A percentile compares a stretch with the other conserved stretches of the same genome.
phyloP scores from a whole-genome alignment of 2,329 filamentous ascomycete species.

The Penicillium vulpinum region DNA sequence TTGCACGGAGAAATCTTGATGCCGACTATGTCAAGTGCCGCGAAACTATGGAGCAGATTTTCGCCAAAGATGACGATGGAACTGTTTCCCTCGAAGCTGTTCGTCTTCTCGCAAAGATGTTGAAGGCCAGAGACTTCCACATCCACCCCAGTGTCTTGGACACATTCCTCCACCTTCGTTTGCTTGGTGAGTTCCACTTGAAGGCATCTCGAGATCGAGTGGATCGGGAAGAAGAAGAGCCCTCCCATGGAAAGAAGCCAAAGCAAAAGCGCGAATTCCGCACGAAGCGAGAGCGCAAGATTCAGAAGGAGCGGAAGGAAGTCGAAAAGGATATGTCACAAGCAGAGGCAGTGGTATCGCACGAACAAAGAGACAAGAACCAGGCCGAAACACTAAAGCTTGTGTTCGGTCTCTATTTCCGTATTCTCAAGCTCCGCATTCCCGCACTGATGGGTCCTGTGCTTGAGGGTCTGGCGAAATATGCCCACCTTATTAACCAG shows the following conservation, averaged over 20 bases:
- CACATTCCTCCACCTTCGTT: slow-evolving; percentile 82
- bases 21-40: slow-evolving; percentile 75
- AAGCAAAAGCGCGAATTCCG: slow-evolving; percentile 81
- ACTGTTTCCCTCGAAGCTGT: slow-evolving; percentile 84
- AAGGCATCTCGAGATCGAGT: slow-evolving; percentile 79
- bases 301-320: slow-evolving; percentile 78
- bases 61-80: slow-evolving; percentile 85
- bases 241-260: slow-evolving; percentile 55
- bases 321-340: slow-evolving; percentile 92
- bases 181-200: slow-evolving; percentile 82
- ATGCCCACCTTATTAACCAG: slow-evolving; percentile 95
- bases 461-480: slow-evolving; percentile 88
- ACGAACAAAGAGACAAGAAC: slow-evolving; percentile 90
- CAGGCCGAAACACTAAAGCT: slow-evolving; percentile 95
- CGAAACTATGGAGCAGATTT: slow-evolving; percentile 76
- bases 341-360: slow-evolving; percentile 84
- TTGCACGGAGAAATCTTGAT: slow-evolving; percentile 72
- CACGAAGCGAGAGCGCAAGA: slow-evolving; percentile 83
- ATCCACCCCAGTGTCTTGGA: slow-evolving; percentile 86
- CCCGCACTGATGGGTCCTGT: slow-evolving; percentile 94
- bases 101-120: slow-evolving; percentile 85
- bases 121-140: slow-evolving; percentile 80
- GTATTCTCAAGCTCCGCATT: slow-evolving; percentile 79
- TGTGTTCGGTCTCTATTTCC: slow-evolving; percentile 93
- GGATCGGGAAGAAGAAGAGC: slow-evolving; percentile 58